These are phyloP conservation scores for Monosporascus sp. DNA, from an alignment of 2,329 filamentous ascomycete species.

Conservation along the genomic window DNA sequence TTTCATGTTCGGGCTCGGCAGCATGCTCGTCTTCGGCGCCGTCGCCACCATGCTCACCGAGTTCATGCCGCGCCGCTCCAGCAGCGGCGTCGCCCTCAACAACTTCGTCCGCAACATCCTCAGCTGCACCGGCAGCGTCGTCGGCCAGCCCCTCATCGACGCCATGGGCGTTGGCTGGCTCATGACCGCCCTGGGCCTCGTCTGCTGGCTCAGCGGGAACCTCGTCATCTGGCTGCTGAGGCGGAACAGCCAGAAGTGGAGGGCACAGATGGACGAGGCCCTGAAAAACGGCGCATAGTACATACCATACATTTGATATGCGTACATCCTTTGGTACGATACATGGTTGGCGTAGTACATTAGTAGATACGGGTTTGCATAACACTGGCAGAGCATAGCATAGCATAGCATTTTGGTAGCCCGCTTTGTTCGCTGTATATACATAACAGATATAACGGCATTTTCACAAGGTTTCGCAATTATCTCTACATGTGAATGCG, in stretches of 20 bases:
- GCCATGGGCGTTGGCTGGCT: slow-evolving; percentile 73
- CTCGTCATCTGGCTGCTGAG: slow-evolving; percentile 55
- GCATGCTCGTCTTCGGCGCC: slow-evolving; percentile 72
- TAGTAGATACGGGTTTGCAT: no score
- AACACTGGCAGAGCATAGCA: neutral
- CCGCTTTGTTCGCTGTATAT: no score
- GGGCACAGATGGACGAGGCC: slow-evolving; percentile 53
- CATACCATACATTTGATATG: neutral
- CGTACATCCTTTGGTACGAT: neutral
- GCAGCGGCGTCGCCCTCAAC: slow-evolving; percentile 71
- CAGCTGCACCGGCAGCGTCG: slow-evolving; percentile 63
- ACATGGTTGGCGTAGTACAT: neutral
- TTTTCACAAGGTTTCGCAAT: no score
- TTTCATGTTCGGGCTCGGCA: slow-evolving; percentile 70
- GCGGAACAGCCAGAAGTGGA: slow-evolving; percentile 57
- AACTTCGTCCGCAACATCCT: slow-evolving; percentile 79
- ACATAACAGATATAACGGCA: neutral
- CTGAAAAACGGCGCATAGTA: slow-evolving; percentile 16
- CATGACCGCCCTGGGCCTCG: slow-evolving; percentile 53
- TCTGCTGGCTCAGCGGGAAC: slow-evolving; percentile 53
- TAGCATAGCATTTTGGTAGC: no score
- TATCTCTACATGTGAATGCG: no score
- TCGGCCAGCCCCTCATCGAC: slow-evolving; percentile 64
- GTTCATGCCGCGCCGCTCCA: slow-evolving; percentile 68
- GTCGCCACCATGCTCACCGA: slow-evolving; percentile 81